These are phyloP conservation scores for Chrysosporium keratinophilum DNA, from an alignment of 2,329 filamentous ascomycete genomes.

Conservation along the genomic window DNA sequence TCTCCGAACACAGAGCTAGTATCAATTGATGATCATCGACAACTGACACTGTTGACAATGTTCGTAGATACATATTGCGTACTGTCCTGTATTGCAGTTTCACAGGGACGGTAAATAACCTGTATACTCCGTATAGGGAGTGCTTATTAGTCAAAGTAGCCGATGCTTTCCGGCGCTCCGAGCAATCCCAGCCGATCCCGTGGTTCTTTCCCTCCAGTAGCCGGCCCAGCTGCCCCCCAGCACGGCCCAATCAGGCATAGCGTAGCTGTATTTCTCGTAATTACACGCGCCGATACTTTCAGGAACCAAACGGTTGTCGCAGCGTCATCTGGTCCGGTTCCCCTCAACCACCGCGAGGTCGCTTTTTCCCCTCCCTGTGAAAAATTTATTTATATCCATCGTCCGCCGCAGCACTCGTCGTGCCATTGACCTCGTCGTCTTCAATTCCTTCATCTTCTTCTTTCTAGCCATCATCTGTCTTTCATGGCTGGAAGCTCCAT, in stretches of 20 bases:
- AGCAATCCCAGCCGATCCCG: constrained; percentile 3
- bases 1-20: no score
- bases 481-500: constrained; percentile 6
- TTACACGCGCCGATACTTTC: neutral
- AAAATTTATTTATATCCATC: neutral
- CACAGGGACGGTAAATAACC: no score
- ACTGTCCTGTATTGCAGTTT: no score
- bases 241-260: neutral
- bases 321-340: neutral
- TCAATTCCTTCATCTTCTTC: neutral
- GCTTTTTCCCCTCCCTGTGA: neutral
- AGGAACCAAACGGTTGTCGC: constrained; percentile 1
- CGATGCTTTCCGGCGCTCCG: constrained; percentile 7
- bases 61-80: no score
- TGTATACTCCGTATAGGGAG: neutral
- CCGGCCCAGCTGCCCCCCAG: neutral
- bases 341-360: neutral
- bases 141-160: neutral
- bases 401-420: neutral
- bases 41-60: no score
- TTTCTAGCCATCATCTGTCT: constrained; percentile 1
- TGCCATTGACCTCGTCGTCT: neutral
- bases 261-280: neutral
- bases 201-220: constrained; percentile 8
- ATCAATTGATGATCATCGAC: no score